Evolutionary conservation across 768 basidiomycete genomes (phyloP).

Genomic region (Termitomyces sp.): DNA sequence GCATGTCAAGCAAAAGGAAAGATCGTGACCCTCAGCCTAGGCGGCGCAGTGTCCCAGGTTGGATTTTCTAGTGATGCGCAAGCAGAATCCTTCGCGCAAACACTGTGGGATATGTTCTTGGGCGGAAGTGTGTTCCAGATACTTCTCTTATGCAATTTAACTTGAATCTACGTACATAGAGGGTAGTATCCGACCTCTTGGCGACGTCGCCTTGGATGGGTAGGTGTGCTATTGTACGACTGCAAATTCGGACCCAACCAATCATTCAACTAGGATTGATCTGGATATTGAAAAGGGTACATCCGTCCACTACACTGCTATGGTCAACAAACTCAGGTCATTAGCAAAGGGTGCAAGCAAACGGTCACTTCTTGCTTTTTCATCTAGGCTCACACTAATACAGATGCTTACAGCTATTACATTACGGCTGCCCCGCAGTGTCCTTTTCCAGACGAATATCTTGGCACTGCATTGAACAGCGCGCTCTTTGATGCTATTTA

Average conservation of each 20-base stretch:
- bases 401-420: conserved; percentile 45
- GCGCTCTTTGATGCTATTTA: conserved; percentile 69
- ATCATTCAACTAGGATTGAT: conserved; percentile 42
- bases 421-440: conserved; percentile 63
- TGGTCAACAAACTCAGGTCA: conserved; percentile 49
- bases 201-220: conserved; percentile 68
- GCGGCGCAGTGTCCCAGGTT: conserved; percentile 56
- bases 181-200: conserved; percentile 57
- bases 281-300: conserved; percentile 69
- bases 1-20: conserved; percentile 64
- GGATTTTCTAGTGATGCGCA: conserved; percentile 52
- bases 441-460: conserved; percentile 63
- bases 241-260: background rate
- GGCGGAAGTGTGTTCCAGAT: conserved; percentile 31
- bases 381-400: background rate
- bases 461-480: conserved; percentile 56
- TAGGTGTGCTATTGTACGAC: conserved; percentile 20
- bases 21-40: conserved; percentile 48
- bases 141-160: background rate
- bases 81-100: conserved; percentile 51
- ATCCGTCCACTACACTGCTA: conserved; percentile 44
- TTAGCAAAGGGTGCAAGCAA: conserved; percentile 47
- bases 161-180: conserved; percentile 16
- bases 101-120: conserved; percentile 69
- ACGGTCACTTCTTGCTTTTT: conserved; percentile 25